These are phyloP conservation scores for Diaporthe citriasiana DNA, from an alignment of 2,329 filamentous ascomycete species.

Conservation along the genomic window DNA sequence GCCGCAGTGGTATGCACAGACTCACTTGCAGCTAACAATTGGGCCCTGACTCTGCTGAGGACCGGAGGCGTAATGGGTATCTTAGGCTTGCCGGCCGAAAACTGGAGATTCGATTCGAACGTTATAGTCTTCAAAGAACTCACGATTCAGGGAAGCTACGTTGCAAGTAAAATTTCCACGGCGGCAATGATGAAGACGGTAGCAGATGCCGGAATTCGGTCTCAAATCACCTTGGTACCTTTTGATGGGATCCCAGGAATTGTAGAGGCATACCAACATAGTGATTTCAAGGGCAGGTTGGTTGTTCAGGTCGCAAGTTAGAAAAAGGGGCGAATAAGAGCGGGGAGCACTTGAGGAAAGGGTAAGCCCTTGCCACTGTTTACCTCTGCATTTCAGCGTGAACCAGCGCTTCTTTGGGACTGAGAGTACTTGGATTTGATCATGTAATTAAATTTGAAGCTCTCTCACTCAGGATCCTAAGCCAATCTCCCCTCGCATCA, in stretches of 20 bases:
- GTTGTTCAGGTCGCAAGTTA: slow-evolving; percentile 6
- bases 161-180: not conserved
- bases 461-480: rapidly evolving
- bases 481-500: not conserved
- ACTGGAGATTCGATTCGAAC: slow-evolving; percentile 11
- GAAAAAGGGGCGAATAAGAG: not conserved
- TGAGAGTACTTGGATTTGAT: not conserved
- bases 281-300: slow-evolving; percentile 22
- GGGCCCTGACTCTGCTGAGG: slow-evolving; percentile 12
- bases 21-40: slow-evolving; percentile 6
- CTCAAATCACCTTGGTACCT: not conserved
- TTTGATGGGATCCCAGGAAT: slow-evolving; percentile 6
- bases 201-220: not conserved
- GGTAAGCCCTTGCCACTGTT: too few species aligned
- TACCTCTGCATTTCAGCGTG: not conserved
- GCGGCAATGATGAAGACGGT: slow-evolving; percentile 15
- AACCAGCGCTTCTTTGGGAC: not conserved
- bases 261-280: slow-evolving; percentile 3
- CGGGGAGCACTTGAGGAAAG: too few species aligned
- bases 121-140: slow-evolving; percentile 12
- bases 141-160: slow-evolving; percentile 21
- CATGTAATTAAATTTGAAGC: not conserved
- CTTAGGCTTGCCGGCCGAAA: not conserved
- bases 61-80: slow-evolving; percentile 6
- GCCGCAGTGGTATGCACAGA: slow-evolving; percentile 13